Percentiles rank a stretch among this genome's conserved stretches.
Evolutionary conservation across 176 grass and related monocot genomes (phyloP).

Genomic region (Triticum monococcum): DNA sequence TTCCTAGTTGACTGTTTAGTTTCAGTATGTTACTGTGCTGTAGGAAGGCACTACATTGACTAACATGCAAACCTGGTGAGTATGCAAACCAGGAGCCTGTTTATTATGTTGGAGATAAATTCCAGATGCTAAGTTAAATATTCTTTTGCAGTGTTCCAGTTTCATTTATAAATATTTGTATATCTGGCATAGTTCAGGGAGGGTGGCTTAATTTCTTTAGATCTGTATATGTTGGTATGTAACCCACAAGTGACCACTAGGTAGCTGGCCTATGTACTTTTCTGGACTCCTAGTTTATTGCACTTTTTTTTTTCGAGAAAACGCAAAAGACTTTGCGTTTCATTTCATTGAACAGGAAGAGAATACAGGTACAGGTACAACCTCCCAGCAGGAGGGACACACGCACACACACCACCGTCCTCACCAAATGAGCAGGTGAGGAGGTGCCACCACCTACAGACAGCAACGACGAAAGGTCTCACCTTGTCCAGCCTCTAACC

Average conservation of each 20-base stretch:
- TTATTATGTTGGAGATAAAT: background rate
- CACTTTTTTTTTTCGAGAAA: background rate
- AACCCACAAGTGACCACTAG: background rate
- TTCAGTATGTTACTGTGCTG: background rate
- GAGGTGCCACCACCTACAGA: too few relatives aligned
- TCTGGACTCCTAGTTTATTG: background rate
- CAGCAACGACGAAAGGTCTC: too few relatives aligned
- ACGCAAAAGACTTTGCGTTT: too few relatives aligned
- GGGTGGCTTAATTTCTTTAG: background rate
- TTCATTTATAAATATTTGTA: slow-evolving; percentile 7
- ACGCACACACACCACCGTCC: too few relatives aligned
- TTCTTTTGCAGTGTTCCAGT: background rate
- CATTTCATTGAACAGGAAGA: too few relatives aligned
- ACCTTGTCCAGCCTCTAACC: too few relatives aligned
- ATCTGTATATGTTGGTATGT: background rate
- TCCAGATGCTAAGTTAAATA: slow-evolving; percentile 4
- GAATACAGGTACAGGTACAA: too few relatives aligned
- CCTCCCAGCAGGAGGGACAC: too few relatives aligned
- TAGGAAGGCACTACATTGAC: background rate
- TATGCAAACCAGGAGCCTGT: background rate
- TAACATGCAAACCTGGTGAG: background rate
- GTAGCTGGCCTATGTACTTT: background rate
- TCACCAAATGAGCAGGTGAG: too few relatives aligned
- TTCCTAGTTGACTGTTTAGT: background rate
- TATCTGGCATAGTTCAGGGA: background rate